Evolutionary conservation across 1,284 basidiomycete species (phyloP).

Genomic region (Rhodotorula glutinis): DNA sequence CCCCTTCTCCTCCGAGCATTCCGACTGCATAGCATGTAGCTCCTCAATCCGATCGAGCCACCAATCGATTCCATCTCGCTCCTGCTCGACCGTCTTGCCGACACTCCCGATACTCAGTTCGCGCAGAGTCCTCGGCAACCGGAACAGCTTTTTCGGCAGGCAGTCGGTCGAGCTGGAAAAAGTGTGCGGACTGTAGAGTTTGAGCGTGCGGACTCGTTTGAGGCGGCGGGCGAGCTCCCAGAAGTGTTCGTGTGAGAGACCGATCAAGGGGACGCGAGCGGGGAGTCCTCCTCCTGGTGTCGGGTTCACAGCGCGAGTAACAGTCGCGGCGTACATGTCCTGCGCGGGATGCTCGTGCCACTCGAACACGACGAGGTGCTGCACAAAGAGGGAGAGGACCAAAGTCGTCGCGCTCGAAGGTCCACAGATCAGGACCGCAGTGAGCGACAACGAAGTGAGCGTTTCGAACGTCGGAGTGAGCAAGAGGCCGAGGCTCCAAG

Average conservation of each 20-base stretch:
- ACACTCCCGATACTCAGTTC: neutral
- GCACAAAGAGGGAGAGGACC: neutral
- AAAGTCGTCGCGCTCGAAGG: neutral
- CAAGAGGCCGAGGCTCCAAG: neutral
- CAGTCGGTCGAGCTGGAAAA: too few relatives aligned
- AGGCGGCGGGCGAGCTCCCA: too few relatives aligned
- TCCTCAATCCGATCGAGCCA: conserved; percentile 10
- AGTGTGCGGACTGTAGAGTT: too few relatives aligned
- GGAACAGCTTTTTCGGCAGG: too few relatives aligned
- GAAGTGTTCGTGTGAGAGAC: too few relatives aligned
- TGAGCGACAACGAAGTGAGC: conserved; percentile 1
- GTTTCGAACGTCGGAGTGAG: conserved; percentile 1
- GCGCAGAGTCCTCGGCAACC: too few relatives aligned
- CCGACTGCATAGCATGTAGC: neutral
- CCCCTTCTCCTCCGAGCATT: neutral
- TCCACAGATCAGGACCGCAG: conserved; percentile 1
- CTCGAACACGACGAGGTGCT: neutral
- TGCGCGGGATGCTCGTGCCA: conserved; percentile 5
- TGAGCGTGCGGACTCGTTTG: too few relatives aligned
- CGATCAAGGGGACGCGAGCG: too few relatives aligned
- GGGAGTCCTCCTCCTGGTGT: too few relatives aligned
- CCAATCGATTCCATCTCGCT: neutral
- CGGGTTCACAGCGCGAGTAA: too few relatives aligned
- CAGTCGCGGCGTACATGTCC: too few relatives aligned
- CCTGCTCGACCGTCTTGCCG: neutral